Conservation (phyloP, 371 early-diverging fungal species). For the Rhizopus sp. region DNA sequence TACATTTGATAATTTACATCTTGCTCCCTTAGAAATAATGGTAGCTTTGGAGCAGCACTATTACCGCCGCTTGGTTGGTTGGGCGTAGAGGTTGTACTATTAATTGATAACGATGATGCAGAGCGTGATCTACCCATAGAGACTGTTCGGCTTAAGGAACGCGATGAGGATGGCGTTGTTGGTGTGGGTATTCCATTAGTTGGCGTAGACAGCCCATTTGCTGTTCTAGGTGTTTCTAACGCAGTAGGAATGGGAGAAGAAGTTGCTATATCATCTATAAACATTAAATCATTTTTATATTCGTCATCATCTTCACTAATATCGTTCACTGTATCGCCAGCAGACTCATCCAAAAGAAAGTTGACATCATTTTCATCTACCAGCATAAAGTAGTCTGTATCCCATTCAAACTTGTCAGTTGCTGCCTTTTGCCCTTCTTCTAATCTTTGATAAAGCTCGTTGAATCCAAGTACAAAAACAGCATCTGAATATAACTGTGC, state of each 20-base stretch:
- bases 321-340: too few relatives aligned
- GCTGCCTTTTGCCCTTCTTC: constrained; percentile 37
- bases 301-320: constrained; percentile 9
- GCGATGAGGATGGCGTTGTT: constrained; percentile 35
- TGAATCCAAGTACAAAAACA: constrained; percentile 50
- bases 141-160: constrained; percentile 23
- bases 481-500: constrained; percentile 61
- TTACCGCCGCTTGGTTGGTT: constrained; percentile 9
- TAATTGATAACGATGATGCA: constrained; percentile 32
- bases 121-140: constrained; percentile 41
- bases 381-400: constrained; percentile 63
- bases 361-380: constrained; percentile 69
- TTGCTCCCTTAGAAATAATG: constrained; percentile 65
- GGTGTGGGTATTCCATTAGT: constrained; percentile 22
- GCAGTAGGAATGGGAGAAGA: neutral
- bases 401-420: constrained; percentile 62
- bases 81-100: constrained; percentile 33
- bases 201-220: constrained; percentile 19
- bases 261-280: constrained; percentile 23
- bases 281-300: constrained; percentile 30
- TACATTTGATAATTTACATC: constrained; percentile 72
- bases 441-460: constrained; percentile 56
- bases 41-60: constrained; percentile 33
- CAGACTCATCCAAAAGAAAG: constrained; percentile 44
- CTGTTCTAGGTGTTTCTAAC: neutral